Base-by-base conservation (phyloP, 352 stramenopile species). In the Pythium plurisporium region DNA sequence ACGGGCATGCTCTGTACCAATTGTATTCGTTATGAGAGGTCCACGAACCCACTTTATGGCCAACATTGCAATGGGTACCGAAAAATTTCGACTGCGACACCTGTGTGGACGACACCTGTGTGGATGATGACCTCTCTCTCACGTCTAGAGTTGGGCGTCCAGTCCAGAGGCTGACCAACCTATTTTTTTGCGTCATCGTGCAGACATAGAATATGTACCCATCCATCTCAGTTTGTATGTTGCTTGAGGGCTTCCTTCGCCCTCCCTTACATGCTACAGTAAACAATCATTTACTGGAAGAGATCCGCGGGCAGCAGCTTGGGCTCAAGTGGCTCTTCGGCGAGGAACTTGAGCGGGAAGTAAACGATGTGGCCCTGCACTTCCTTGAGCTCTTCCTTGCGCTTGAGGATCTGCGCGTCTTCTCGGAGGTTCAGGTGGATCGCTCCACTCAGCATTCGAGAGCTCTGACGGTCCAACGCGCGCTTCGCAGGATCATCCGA, bases 361-460 rank as follows among this genome's bases (percentile, higher is more conserved):
- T 93, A 79, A 25, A 95, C 86, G 1, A 95, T 67, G 43, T 94
- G 84, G 31, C 86, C 86, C 29, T 79, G 82, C 48, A 95, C 94
- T 64, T 88, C 80, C 27, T 74, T 90, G 8, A 95, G 63, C 64
- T 86, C 72, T 59, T 89, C 77, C 40, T 90, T 91, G 26, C 75
- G 79, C 36, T 80, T 62, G 15, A 72, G 59, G 59, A 85, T 91
- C 59, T 87, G 76, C 27, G 62, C 58, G 37, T 73, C 77, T 53
- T 89, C 73, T 41, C 83, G 80, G 61, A 91, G 74, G 59, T 91
- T 86, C n/a, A 83, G 59, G 14, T 72, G 79, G 66, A 94, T 82
- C 33, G 69, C 74, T 12, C 67, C 73, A 36, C 70, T 86, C 36
- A 89, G 81, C 57, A 65, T 52, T 25, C 69, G n/a, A 65, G 59